Base-by-base conservation (phyloP, 768 basidiomycete species). In the Hypholoma sublateritium region DNA sequence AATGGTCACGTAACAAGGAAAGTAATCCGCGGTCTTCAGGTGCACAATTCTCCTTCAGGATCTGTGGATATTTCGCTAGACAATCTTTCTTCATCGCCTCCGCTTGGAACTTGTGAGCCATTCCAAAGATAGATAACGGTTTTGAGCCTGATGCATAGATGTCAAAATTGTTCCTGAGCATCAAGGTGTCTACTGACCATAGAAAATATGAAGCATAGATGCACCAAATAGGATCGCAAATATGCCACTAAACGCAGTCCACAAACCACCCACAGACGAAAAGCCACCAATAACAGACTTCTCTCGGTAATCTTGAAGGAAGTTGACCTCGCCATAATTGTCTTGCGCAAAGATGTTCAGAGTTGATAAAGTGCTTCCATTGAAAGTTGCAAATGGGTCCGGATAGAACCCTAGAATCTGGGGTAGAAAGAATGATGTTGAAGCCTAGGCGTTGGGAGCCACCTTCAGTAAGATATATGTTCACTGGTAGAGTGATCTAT, bases 221-320 rank as follows among this genome's bases (percentile, higher is more conserved):
- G 44, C 56, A n/a, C 68, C 68, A 39, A 69, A 68, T 8, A 66
- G 21, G 12, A 59, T 46, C 3, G 60, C 50, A 25, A 69, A 67
- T 1, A 68, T 36, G 3, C 62, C 67, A 37, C 57, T 50, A 0
- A 68, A 16, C 37, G 59, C 61, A 4, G 64, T 53, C 61, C 63
- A 66, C 22, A 69, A 36, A 53, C 68, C 68, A 47, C 68, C 68
- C 21, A 67, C 50, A 6, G 55, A 56, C 0, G 67, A 50, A 32
- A 68, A 53, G 2, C 68, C 67, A 8, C 17, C 59, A 11, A 60
- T 50, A 22, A 68, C 47, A 3, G 68, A 55, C n/a, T 60, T 61
- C 35, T 63, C 63, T 28, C 65, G 51, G 25, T 55, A 61, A 16
- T 67, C 64, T 32, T 63, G 55, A 5, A 62, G 5, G 24, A 69